A percentile compares a stretch with the other conserved stretches of the same genome.
phyloP scores from a whole-genome alignment of 306 rosid genomes.

The Rosa chinensis region DNA sequence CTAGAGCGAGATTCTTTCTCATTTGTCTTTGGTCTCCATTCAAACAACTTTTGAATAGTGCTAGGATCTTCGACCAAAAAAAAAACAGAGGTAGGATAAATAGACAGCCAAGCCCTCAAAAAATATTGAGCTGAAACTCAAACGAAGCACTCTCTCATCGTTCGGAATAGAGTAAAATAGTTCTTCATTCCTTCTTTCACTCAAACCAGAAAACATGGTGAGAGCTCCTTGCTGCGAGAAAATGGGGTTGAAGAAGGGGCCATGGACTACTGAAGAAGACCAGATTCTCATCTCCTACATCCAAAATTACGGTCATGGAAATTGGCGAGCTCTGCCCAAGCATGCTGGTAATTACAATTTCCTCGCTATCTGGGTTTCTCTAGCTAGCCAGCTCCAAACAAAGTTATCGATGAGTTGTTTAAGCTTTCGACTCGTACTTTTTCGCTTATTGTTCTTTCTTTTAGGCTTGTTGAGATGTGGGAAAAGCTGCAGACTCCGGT shows the following conservation, averaged over 20 bases:
- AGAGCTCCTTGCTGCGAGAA: conserved; percentile 98
- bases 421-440: background rate
- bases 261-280: conserved; percentile 92
- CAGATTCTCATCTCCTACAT: conserved; percentile 60
- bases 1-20: background rate
- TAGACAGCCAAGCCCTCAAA: conserved; percentile 22
- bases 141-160: background rate
- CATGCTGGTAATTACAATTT: conserved; percentile 60
- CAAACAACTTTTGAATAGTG: conserved; percentile 19
- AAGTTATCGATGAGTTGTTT: background rate
- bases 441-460: background rate
- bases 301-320: conserved; percentile 64
- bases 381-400: background rate
- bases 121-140: conserved; percentile 1
- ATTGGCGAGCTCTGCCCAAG: conserved; percentile 98
- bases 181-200: background rate
- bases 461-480: conserved; percentile 90
- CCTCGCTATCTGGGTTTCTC: background rate
- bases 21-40: conserved; percentile 31
- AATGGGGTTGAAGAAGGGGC: conserved; percentile 88
- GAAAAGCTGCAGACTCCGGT: conserved; percentile 87
- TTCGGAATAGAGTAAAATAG: background rate
- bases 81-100: conserved; percentile 32
- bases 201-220: conserved; percentile 49
- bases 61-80: background rate